Base-by-base conservation (phyloP, 2,329 filamentous ascomycete species). In the Fusarium pilosicola region DNA sequence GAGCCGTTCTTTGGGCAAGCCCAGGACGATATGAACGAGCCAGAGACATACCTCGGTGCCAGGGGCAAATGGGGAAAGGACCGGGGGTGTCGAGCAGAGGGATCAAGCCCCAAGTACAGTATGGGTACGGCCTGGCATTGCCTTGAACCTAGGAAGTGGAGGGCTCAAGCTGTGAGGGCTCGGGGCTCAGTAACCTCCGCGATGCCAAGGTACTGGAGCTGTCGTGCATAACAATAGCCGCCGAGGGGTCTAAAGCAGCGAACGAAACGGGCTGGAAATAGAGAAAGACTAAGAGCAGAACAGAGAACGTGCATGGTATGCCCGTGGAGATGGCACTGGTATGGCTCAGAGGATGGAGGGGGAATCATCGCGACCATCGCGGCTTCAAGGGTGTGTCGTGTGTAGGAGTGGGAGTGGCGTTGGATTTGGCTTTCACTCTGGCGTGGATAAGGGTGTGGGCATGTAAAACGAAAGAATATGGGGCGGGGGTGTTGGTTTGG, bases 141-240 rank as follows among this genome's bases (percentile, higher is more conserved):
- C 61, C 70, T 74, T 62, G 63, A 34, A 65, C 59, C 72, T 74
- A 63, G 63, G 30, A 65, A 67, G 66, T 70, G 66, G 64, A 73
- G 61, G 70, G 52, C 34, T 49, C 41, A 36, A 49, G 60, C 42
- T 38, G 42, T 68, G 63, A 68, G 46, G 51, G 51, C 51, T 55
- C 51, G 51, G 51, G 32, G 45, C 48, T 70, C 41, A 41, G 22
- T 39, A 56, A 68, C 58, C 65, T 70, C 51, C 54, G 58, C 49
- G 63, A 54, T 71, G 67, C 42, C 56, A 64, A 73, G 73, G 62
- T 71, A 71, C 63, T 70, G 64, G 64, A 76, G 68, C 74, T 80
- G 73, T 79, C 71, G 71, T 78, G 78, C 79, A 79, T 80, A 73
- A 72, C 74, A 70, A 78, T 80, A 80, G 76, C 76, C 78, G 79